These are phyloP conservation scores for Venturia effusa DNA, from an alignment of 2,329 filamentous ascomycete species.

Conservation along the genomic window DNA sequence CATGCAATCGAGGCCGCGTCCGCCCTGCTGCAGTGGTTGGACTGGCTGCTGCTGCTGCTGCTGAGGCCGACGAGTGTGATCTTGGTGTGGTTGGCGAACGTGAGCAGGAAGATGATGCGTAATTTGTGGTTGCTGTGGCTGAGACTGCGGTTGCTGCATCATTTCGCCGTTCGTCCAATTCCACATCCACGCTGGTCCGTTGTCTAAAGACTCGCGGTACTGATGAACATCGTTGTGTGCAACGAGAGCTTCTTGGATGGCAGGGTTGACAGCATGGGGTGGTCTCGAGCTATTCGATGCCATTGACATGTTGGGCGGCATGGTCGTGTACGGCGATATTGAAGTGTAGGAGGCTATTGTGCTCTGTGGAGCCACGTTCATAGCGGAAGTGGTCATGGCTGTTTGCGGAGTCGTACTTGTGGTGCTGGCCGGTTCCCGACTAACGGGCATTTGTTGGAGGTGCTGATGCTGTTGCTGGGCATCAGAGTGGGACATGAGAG, in stretches of 20 bases:
- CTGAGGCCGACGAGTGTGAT: neutral
- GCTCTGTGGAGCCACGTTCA: neutral
- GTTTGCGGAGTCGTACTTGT: neutral
- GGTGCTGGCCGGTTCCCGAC: neutral
- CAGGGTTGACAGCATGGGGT: neutral
- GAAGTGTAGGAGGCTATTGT: neutral
- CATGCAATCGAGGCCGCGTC: neutral
- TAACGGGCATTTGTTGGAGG: neutral
- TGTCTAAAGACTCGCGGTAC: neutral
- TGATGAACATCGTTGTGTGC: neutral
- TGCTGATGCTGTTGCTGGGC: constrained; percentile 4
- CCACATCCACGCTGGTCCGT: neutral
- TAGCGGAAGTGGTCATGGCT: neutral
- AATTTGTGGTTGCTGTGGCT: neutral
- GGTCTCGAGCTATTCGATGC: neutral
- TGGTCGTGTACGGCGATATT: neutral
- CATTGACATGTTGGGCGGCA: constrained; percentile 1
- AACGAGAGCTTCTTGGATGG: neutral
- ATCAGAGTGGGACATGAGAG: neutral
- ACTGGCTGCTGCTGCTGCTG: neutral
- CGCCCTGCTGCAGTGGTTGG: neutral
- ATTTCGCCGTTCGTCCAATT: neutral
- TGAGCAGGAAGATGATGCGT: neutral
- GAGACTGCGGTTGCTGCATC: neutral
- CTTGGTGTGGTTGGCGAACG: neutral